phyloP scores from a whole-genome alignment of 257 asterid genomes.

The Asclepias syriaca region DNA sequence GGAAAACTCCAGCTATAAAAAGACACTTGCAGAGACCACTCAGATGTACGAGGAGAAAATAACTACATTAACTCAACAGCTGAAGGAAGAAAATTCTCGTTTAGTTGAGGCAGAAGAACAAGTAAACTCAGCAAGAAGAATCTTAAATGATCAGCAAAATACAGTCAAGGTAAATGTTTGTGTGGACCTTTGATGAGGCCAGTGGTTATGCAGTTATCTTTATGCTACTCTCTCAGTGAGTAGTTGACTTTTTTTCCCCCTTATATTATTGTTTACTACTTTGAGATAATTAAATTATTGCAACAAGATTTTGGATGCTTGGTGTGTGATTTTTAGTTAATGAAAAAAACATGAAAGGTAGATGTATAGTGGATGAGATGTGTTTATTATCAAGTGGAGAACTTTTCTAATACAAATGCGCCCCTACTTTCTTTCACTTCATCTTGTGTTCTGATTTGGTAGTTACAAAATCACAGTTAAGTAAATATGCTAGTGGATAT shows the following conservation, averaged over 20 bases:
- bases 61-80: slow-evolving; percentile 44
- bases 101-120: slow-evolving; percentile 46
- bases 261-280: background rate
- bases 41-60: slow-evolving; percentile 72
- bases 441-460: background rate
- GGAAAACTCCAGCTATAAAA: slow-evolving; percentile 51
- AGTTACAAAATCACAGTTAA: background rate
- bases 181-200: background rate
- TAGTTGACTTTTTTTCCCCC: background rate
- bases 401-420: background rate
- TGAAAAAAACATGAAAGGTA: background rate
- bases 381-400: background rate
- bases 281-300: background rate
- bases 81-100: slow-evolving; percentile 43
- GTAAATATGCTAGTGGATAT: background rate
- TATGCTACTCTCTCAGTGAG: background rate
- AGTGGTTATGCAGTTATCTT: background rate
- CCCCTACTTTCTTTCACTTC: background rate
- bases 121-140: slow-evolving; percentile 31
- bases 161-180: slow-evolving; percentile 46
- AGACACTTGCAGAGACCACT: slow-evolving; percentile 65
- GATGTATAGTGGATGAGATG: background rate
- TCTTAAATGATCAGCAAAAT: slow-evolving; percentile 36
- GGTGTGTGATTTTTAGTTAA: background rate
- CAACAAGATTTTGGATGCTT: background rate